Conservation (phyloP, 2,329 filamentous ascomycete genomes). For the Periconia sp. region DNA sequence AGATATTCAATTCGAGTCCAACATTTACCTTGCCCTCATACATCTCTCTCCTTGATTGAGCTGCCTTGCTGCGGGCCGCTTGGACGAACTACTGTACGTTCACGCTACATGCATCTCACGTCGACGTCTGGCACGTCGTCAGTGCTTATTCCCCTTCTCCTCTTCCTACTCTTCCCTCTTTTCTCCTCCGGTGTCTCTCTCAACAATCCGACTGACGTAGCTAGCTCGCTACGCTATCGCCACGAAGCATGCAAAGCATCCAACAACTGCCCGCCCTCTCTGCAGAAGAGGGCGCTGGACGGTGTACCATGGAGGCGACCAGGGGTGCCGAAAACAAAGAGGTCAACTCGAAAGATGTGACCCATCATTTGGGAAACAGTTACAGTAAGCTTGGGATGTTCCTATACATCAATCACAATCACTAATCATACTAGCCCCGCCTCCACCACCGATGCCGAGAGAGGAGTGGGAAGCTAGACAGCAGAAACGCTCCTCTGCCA, state of each 20-base stretch:
- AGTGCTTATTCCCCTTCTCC: neutral
- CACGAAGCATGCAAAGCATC: slow-evolving; percentile 22
- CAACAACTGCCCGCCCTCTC: slow-evolving; percentile 21
- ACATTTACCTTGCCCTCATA: no score
- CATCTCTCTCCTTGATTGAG: no score
- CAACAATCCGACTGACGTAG: slow-evolving; percentile 21
- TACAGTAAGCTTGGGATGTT: no score
- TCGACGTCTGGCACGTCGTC: slow-evolving; percentile 3
- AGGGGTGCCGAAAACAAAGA: slow-evolving; percentile 4
- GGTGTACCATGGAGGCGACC: slow-evolving; percentile 19
- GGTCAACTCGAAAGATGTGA: neutral
- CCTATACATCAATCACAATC: no score
- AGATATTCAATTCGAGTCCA: no score
- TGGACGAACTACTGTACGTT: no score
- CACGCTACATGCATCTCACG: slow-evolving; percentile 11
- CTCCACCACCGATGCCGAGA: no score
- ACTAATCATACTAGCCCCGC: no score
- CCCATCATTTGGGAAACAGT: neutral
- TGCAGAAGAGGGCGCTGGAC: slow-evolving; percentile 17
- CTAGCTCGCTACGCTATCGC: slow-evolving; percentile 18
- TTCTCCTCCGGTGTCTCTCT: slow-evolving; percentile 13
- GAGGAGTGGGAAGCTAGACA: slow-evolving; percentile 7
- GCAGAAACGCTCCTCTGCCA: no score
- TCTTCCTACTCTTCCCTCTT: slow-evolving; percentile 10
- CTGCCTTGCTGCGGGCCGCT: no score